Evolutionary conservation across 2,329 filamentous ascomycete species (phyloP), one percentile per base, ranked within the genome.

Genomic region (Beauveria sp.): DNA sequence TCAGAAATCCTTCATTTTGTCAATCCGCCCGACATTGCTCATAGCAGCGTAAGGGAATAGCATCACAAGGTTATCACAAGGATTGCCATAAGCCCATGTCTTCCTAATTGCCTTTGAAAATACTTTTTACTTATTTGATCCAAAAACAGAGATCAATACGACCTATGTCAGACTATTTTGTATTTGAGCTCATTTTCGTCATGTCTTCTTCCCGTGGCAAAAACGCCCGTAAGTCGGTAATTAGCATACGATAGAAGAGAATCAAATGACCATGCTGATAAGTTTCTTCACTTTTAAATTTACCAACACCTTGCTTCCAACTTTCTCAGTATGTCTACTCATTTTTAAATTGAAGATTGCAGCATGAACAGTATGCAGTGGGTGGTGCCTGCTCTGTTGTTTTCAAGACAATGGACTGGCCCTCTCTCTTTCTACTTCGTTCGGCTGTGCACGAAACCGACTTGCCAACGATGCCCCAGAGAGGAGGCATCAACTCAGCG

Each of bases 361-460:
- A 7, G 24, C 16, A 42, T 66, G 68, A 67, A 70, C 18, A 8
- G 43, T 47, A 69, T 72, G 75, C 72, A 96, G 92, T 99, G 95
- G 95, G 95, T 89, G 95, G 95, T 97, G 89, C 99, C 73, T 97
- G 95, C 77, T 95, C 95, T 81, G 95, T 95, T 81, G 93, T 99
- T 88, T 99, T 95, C 79, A 99, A 99, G 91, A 99, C 95, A 72
- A 95, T 95, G 76, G 95, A 99, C 95, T 77, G 99, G 95, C 70
- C 92, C 99, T 74, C 87, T 98, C 75, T 99, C 99, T 88, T 95
- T 99, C 87, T 99, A 99, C 91, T 34, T 99, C 95, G 68, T 91
- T 99, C 78, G 95, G 99, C 84, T 99, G 97, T 84, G 95, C 95
- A 82, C 95, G 95, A 97, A 99, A 95, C 75, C 95, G 95, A 96